Evolutionary conservation across 306 rosid species (phyloP), one percentile per base, ranked within the genome.

Genomic region (Pterocarpus macrocarpus): DNA sequence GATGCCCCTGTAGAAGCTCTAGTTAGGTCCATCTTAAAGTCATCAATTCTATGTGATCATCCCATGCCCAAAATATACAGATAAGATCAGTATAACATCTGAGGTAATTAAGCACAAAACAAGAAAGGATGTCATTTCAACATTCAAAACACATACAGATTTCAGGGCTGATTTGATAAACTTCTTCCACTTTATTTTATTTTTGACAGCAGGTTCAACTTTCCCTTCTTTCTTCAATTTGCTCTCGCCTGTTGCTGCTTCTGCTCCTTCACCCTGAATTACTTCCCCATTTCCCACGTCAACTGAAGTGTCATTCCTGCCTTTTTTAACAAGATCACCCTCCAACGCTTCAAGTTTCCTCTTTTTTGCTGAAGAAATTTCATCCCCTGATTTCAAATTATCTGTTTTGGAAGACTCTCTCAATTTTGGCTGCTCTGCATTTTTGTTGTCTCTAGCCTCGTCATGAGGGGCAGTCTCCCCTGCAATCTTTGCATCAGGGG

Each of bases 111-210:
- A 75, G 68, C 44, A 65, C 38, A 43, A 75, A 75, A 39, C 67
- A 71, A 59, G 44, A 44, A 66, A 61, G 45, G 34, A 38, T 9
- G 58, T 1, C 64, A 39, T 76, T 79, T 71, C 9, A 35, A 74
- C 62, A 70, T 74, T 56, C 33, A 55, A 73, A 73, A 64, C 32
- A 84, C 97, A 22, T 84, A 95, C 99, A 50, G 86, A 84, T 89
- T 89, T 93, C 85, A 95, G 81, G 65, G 91, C 88, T 45, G 96
- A 84, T 64, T 90, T 90, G 80, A 95, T 91, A 81, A 90, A 83
- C 89, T 88, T 91, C 85, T 89, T 95, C 97, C 97, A 95, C 80
- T 91, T 91, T n/a, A 93, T 87, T 78, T 83, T 92, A 73, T 32
- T 75, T n/a, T 61, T 61, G 10, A n/a, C n/a, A 64, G 83, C 84